These are phyloP conservation scores for Saksenaea oblongispora DNA, from an alignment of 371 early-diverging fungal genomes.

Conservation along the genomic window DNA sequence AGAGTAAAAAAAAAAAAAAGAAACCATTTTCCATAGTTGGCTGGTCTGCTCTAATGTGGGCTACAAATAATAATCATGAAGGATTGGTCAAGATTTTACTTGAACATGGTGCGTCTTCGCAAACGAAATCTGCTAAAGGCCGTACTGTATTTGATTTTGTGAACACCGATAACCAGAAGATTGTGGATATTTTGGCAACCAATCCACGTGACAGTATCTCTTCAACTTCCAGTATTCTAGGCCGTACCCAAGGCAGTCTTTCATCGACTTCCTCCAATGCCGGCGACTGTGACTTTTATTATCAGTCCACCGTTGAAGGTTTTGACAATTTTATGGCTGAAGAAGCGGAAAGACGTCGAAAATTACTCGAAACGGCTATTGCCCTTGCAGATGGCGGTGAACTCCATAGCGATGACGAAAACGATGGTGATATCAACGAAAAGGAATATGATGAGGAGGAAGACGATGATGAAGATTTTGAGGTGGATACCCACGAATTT, in stretches of 20 bases:
- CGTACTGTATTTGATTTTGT: constrained; percentile 79
- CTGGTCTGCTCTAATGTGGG: constrained; percentile 95
- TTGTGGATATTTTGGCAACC: constrained; percentile 58
- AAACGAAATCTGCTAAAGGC: constrained; percentile 71
- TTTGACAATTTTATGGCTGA: constrained; percentile 47
- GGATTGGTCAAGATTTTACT: constrained; percentile 71
- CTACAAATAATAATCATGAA: constrained; percentile 82
- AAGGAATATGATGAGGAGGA: constrained; percentile 17
- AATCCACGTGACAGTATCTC: constrained; percentile 57
- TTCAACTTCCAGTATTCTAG: constrained; percentile 35
- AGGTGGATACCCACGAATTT: constrained; percentile 46
- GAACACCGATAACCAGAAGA: constrained; percentile 53
- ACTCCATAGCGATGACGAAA: not conserved
- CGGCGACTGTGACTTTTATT: constrained; percentile 52
- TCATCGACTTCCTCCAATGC: constrained; percentile 34
- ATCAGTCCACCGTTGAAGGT: constrained; percentile 39
- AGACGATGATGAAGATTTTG: constrained; percentile 22
- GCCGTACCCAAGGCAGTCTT: constrained; percentile 16
- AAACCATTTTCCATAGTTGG: constrained; percentile 56
- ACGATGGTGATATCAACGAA: constrained; percentile 9
- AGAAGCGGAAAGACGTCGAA: constrained; percentile 45
- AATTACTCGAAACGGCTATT: constrained; percentile 35
- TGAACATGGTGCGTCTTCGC: constrained; percentile 76
- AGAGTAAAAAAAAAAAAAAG: not conserved
- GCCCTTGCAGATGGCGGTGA: constrained; percentile 21